A percentile compares a stretch with the other conserved stretches of the same genome.
These are phyloP conservation scores for Aspergillus ochraceoroseus DNA, from an alignment of 2,329 filamentous ascomycete species.

Conservation along the genomic window DNA sequence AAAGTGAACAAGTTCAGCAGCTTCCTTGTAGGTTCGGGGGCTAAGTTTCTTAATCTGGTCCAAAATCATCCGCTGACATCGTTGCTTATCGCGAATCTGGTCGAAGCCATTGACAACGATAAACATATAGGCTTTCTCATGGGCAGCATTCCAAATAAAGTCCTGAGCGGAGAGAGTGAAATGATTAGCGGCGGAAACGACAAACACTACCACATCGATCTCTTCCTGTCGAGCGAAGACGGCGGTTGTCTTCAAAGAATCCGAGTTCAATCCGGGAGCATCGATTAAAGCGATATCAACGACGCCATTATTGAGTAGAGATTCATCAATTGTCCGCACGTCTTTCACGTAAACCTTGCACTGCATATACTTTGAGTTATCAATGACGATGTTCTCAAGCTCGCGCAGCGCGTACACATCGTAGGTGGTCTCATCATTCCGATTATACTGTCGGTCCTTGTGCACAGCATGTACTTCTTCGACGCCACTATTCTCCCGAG, in stretches of 20 bases:
- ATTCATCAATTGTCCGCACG: conserved; percentile 81
- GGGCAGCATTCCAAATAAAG: conserved; percentile 90
- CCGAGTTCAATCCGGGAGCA: conserved; percentile 88
- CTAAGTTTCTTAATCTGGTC: conserved; percentile 86
- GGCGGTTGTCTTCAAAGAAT: conserved; percentile 94
- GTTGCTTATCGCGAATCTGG: conserved; percentile 82
- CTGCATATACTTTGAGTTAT: conserved; percentile 82
- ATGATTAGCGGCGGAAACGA: conserved; percentile 95
- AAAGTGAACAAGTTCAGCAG: conserved; percentile 89
- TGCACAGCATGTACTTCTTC: conserved; percentile 97
- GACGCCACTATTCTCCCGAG: conserved; percentile 79
- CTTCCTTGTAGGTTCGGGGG: conserved; percentile 87
- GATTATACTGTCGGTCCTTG: conserved; percentile 71
- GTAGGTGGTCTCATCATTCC: conserved; percentile 90
- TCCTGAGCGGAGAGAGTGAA: conserved; percentile 97
- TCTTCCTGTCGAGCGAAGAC: conserved; percentile 97
- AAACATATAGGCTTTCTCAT: conserved; percentile 98
- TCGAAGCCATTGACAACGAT: conserved; percentile 98
- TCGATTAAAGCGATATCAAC: conserved; percentile 98
- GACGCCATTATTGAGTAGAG: conserved; percentile 91
- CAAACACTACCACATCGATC: conserved; percentile 97
- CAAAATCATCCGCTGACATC: conserved; percentile 87
- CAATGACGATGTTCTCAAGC: conserved; percentile 81
- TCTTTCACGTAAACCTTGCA: conserved; percentile 98
- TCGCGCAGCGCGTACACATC: conserved; percentile 74